These are phyloP conservation scores for Zhuliangozyma parablackwelliae DNA, from an alignment of 1,139 yeast genomes.

Conservation along the genomic window DNA sequence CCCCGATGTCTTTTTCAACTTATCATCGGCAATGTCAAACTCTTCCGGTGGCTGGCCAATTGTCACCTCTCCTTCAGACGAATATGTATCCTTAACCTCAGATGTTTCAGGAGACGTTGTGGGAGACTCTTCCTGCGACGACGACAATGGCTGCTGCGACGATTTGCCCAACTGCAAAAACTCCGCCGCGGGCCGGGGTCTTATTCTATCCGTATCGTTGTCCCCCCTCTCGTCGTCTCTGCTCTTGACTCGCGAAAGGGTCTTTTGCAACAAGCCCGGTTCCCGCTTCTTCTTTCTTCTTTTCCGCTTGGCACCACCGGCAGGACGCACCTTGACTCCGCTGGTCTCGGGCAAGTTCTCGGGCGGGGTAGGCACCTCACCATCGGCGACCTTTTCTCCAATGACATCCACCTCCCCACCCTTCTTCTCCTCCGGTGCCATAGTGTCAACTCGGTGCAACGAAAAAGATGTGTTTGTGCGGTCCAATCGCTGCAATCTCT, in stretches of 20 bases:
- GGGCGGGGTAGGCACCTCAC: too few species aligned
- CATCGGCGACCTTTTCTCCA: neutral
- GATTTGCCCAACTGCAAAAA: constrained; percentile 36
- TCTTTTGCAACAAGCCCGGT: constrained; percentile 25
- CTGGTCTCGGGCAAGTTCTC: constrained; percentile 42
- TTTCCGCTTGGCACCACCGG: constrained; percentile 67
- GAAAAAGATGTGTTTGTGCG: constrained; percentile 72
- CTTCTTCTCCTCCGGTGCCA: constrained; percentile 22
- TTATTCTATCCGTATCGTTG: constrained; percentile 15
- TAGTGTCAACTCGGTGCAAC: constrained; percentile 74
- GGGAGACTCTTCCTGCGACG: neutral
- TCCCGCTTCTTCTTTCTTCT: constrained; percentile 33
- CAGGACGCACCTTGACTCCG: constrained; percentile 69
- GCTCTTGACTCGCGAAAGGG: constrained; percentile 24
- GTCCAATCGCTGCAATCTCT: constrained; percentile 78
- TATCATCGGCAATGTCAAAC: constrained; percentile 2
- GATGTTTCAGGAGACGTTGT: neutral
- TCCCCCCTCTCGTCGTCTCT: constrained; percentile 18
- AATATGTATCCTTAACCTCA: constrained; percentile 3
- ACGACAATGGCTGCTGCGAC: neutral
- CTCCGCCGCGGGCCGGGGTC: constrained; percentile 40
- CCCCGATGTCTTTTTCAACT: constrained; percentile 9
- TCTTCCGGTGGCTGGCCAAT: neutral
- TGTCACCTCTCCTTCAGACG: constrained; percentile 5
- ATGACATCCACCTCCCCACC: constrained; percentile 3